Percentiles rank a stretch among this genome's conserved stretches.
These are phyloP conservation scores for Candida orba DNA, from an alignment of 805 yeast species.

Conservation along the genomic window DNA sequence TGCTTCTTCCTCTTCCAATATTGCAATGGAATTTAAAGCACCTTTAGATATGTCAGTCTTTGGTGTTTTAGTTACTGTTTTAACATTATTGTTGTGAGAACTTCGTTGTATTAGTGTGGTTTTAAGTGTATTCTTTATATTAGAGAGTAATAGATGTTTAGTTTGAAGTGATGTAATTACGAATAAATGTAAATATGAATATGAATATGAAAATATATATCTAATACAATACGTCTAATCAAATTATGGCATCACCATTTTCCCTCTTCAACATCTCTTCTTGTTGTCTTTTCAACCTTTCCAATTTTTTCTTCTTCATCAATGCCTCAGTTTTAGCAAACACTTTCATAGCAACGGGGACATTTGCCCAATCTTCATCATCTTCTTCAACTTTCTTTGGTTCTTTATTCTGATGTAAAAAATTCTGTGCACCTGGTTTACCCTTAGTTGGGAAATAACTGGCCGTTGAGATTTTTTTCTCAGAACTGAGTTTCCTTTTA, in stretches of 20 bases:
- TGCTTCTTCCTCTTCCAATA: slow-evolving; percentile 13
- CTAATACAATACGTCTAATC: too few relatives aligned
- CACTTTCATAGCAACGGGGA: slow-evolving; percentile 71
- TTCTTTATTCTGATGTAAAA: slow-evolving; percentile 16
- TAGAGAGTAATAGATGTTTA: neutral
- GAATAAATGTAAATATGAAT: neutral
- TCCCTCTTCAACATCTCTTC: neutral
- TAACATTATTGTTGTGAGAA: slow-evolving; percentile 33
- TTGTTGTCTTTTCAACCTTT: slow-evolving; percentile 7
- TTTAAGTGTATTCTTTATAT: neutral
- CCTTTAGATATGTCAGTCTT: slow-evolving; percentile 16
- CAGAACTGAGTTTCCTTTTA: slow-evolving; percentile 20
- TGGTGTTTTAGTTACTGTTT: slow-evolving; percentile 27
- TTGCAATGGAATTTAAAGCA: slow-evolving; percentile 3
- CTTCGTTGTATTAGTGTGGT: neutral
- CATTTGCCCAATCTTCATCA: slow-evolving; percentile 46
- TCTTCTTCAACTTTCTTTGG: slow-evolving; percentile 20
- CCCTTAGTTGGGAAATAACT: slow-evolving; percentile 29
- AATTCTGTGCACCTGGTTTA: slow-evolving; percentile 26
- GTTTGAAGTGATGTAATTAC: neutral
- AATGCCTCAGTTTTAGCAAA: slow-evolving; percentile 76
- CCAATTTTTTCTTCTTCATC: slow-evolving; percentile 17
- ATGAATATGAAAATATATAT: neutral
- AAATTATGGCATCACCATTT: too few relatives aligned
- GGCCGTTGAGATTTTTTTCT: slow-evolving; percentile 21